Evolutionary conservation across 352 stramenopile genomes (phyloP), one percentile per base, ranked within the genome.

Genomic region (Blastocystis sp.): DNA sequence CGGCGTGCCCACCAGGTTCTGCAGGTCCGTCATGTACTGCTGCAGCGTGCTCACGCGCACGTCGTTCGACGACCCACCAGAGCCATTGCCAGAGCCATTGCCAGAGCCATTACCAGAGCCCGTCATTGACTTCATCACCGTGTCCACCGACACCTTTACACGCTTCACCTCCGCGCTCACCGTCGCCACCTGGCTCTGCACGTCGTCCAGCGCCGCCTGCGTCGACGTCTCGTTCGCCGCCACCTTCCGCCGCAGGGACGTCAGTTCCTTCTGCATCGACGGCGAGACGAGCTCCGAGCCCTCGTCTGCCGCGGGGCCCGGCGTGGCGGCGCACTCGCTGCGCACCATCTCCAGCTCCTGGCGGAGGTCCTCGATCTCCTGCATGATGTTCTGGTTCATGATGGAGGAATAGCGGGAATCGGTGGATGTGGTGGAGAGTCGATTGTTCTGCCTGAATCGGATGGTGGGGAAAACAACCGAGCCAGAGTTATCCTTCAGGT

Each of bases 361-460:
- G 21, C 41, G 34, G 3, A 79, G 56, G 19, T 62, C 41, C 48
- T 79, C 38, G 69, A 79, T 38, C 38, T 79, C 69, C n/a, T 79
- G 69, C 43, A 79, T 11, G 2, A 62, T 10, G 23, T 79, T 41
- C 10, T 76, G 17, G 9, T 65, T 79, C 56, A 77, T 43, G 23
- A 77, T 59, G 52, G 41, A 9, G 56, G 69, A 79, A 19, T 38
- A 65, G 2, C 14, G 19, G 21, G 69, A 79, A 40, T 79, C 41
- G 28, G 21, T n/a, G 28, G 69, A 79, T 2, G 23, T 3, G n/a
- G 28, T 11, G 17, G 45, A 43, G 45, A 53, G 23, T 23, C 34
- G 69, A 23, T 43, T 23, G 56, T 48, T 77, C 43, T 43, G 28
- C 7, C 67, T 34, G 38, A 77, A 77, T n/a, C 45, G 34, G 34